Evolutionary conservation across 192 early-diverging fungal species (phyloP).

Genomic region (Diversispora epigaea): DNA sequence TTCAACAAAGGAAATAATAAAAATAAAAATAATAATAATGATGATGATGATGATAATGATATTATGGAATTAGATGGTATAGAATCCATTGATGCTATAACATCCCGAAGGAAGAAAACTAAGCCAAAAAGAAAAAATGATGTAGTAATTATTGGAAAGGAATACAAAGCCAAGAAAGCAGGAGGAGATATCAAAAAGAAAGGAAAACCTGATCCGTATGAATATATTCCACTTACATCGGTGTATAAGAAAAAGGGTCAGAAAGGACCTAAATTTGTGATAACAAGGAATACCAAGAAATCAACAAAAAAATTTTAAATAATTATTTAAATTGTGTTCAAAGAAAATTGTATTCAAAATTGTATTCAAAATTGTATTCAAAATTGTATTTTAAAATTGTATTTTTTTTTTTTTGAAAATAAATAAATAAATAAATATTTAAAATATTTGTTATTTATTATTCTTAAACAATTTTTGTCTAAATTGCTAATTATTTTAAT

Average conservation of each 20-base stretch:
- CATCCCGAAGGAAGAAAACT: conserved; percentile 41
- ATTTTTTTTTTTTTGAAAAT: no score
- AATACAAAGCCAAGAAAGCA: conserved; percentile 86
- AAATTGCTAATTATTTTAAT: no score
- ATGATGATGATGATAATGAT: conserved; percentile 54
- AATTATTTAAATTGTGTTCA: no score
- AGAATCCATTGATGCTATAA: conserved; percentile 39
- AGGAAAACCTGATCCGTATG: conserved; percentile 87
- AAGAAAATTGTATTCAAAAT: no score
- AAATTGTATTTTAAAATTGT: no score
- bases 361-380: no score
- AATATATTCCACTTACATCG: conserved; percentile 85
- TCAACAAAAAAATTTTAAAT: no score
- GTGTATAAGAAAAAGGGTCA: conserved; percentile 17
- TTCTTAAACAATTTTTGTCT: no score
- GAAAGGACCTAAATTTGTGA: conserved; percentile 7
- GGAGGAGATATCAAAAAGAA: conserved; percentile 90
- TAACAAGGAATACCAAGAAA: background rate
- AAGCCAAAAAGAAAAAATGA: conserved; percentile 32
- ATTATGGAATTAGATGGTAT: conserved; percentile 70
- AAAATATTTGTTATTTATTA: no score
- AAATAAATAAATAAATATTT: no score
- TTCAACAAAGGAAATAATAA: conserved; percentile 84
- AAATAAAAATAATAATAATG: no score
- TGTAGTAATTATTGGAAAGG: conserved; percentile 58